Conservation (phyloP, 1,284 basidiomycete genomes). For the Phellopilus nigrolimitatus region DNA sequence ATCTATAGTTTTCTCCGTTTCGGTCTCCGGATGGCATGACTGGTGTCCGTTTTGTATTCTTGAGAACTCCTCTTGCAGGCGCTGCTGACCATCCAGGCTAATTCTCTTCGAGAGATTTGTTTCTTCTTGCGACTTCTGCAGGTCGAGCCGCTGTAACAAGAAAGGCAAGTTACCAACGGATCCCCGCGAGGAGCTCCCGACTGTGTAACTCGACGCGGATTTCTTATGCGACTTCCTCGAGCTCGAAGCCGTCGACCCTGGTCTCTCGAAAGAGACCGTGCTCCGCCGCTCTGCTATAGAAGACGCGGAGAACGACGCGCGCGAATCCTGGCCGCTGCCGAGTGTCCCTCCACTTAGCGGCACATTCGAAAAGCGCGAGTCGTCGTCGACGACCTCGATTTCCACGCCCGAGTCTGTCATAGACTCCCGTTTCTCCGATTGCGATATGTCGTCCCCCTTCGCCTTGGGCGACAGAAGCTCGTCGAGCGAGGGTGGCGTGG, state of each 20-base stretch:
- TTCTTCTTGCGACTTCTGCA: conserved; percentile 34
- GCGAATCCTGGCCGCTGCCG: neutral
- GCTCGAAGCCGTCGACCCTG: conserved; percentile 1
- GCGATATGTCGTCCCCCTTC: neutral
- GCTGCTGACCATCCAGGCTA: conserved; percentile 61
- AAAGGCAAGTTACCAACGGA: conserved; percentile 49
- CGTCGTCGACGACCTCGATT: conserved; percentile 36
- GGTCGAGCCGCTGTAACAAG: conserved; percentile 45
- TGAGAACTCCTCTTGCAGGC: conserved; percentile 66
- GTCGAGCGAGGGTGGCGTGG: conserved; percentile 7
- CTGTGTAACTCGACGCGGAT: conserved; percentile 10
- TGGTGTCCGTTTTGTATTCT: conserved; percentile 42
- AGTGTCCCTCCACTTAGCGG: conserved; percentile 33
- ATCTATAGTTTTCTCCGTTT: conserved; percentile 50
- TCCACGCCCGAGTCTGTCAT: conserved; percentile 20
- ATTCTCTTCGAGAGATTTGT: conserved; percentile 32
- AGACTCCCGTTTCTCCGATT: conserved; percentile 6
- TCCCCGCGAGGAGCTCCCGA: conserved; percentile 1
- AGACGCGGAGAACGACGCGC: conserved; percentile 4
- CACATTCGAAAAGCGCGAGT: conserved; percentile 56
- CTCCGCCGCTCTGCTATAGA: conserved; percentile 11
- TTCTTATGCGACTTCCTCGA: conserved; percentile 11
- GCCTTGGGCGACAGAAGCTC: conserved; percentile 12
- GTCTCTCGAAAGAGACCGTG: conserved; percentile 14
- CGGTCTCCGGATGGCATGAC: neutral